phyloP scores from a whole-genome alignment of 208 protist species.

The Wallacemonas sp. region DNA sequence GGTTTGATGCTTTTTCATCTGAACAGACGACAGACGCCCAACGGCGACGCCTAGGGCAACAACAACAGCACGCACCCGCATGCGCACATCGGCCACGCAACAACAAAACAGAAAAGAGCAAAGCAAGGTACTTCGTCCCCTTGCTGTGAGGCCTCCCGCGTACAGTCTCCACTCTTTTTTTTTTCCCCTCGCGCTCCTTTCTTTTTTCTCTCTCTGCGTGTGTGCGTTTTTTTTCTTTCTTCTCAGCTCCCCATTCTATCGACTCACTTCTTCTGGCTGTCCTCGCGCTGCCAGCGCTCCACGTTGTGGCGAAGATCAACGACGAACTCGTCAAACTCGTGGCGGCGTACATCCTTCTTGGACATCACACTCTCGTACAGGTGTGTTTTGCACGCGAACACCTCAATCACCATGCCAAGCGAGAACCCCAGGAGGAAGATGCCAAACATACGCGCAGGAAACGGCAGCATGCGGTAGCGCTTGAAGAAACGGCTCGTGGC shows the following conservation, averaged over 20 bases:
- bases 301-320: slow-evolving; percentile 71
- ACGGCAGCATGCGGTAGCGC: slow-evolving; percentile 55
- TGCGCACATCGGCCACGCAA: too few species aligned
- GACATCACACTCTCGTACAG: slow-evolving; percentile 80
- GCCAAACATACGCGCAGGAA: slow-evolving; percentile 51
- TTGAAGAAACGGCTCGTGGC: slow-evolving; percentile 43
- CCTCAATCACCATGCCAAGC: slow-evolving; percentile 59
- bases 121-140: too few species aligned
- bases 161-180: too few species aligned
- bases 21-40: too few species aligned
- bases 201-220: not conserved
- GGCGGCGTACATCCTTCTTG: slow-evolving; percentile 75
- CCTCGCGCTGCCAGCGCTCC: slow-evolving; percentile 56
- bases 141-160: too few species aligned
- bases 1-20: not conserved
- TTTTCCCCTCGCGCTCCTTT: not conserved
- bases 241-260: not conserved
- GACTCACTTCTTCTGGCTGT: not conserved
- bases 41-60: not conserved
- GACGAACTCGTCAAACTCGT: slow-evolving; percentile 85
- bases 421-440: slow-evolving; percentile 63
- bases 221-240: not conserved
- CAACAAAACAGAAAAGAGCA: not conserved
- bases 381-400: slow-evolving; percentile 81
- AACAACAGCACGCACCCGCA: not conserved